Base-by-base conservation (phyloP, 306 rosid genomes). In the Glycine tomentella region DNA sequence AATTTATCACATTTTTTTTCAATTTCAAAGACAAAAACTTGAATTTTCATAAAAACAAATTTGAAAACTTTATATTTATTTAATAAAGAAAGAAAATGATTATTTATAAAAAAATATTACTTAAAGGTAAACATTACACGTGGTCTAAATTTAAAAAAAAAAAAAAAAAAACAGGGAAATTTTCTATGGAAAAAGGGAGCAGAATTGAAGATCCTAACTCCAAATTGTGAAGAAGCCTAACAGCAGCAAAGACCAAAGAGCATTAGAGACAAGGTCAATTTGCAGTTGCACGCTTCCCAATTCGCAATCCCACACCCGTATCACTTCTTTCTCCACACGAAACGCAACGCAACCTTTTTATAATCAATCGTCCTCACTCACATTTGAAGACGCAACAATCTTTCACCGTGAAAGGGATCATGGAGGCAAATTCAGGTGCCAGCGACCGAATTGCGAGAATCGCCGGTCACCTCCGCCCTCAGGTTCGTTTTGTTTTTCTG, bases 371-470 rank as follows among this genome's bases (percentile, higher is more conserved):
- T 9, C 16, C 20, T 20, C 20, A 20, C 74, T 51, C 49, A 15
- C 51, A 36, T 65, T 79, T 11, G 48, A 53, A 64, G 57, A 9
- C 4, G 38, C 15, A 1, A 4, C 63, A 2, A 50, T 20, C 20
- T 31, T 8, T 51, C 46, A 69, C 14, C 34, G 36, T 16, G 36
- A 36, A 12, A 11, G 10, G 38, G 40, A 80, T 1, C 59, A 79
- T 81, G 90, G 81, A 87, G 7, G 59, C 86, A 13, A 82, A 62
- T 84, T 84, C 93, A 6, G 69, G 74, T 50, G 90, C 74, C 36
- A 85, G 69, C 34, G 79, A 81, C 14, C 93, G 98, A 74, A 83
- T 94, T 74, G 90, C 93, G 1, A 84, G 84, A 79, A 91, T 94
- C 87, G 78, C 91, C 48, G 82, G 78, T 15, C 98, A 94, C 74